Evolutionary conservation across 202 grass and related monocot genomes (phyloP), one percentile per base, ranked within the genome.

Genomic region (Setaria viridis): DNA sequence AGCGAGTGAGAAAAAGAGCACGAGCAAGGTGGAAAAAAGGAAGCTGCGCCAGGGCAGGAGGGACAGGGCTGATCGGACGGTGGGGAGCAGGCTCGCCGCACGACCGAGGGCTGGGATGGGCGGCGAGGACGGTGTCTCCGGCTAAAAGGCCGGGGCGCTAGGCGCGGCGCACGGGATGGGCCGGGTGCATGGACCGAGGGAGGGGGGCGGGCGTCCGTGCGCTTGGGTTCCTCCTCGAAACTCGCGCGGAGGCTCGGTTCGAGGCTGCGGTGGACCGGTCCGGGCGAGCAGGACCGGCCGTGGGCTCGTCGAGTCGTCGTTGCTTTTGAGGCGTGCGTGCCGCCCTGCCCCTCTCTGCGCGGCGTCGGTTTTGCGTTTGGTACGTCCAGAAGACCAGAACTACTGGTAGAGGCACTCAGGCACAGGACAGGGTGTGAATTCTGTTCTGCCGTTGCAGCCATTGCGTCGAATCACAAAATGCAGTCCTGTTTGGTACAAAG

Each of bases 291-390:
- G 25, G 29, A 67, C 60, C 30, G 70, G 53, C 66, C 58, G 17
- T 1, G 56, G 10, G 41, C 69, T 37, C 65, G 74, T 85, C 33
- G 10, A 33, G 62, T 37, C 65, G 74, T 85, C 33, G 81, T 19
- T 51, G 81, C 89, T 91, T 91, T 88, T 72, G 76, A 85, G 89
- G 81, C 17, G 64, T 11, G 32, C 71, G 19, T 30, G 69, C 11
- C 2, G 68, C 14, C 1, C 49, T 35, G 30, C 5, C 32, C 5
- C 20, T 41, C 25, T 62, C 12, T 46, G 74, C 54, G 35, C 29
- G 29, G 79, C 80, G 34, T 83, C 46, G 63, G 42, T 19, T 77
- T 87, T 79, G 43, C 47, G 20, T 54, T 76, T 71, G 35, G 7
- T 39, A 56, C 63, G 9, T 41, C 2, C 39, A 41, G 5, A 41